phyloP scores from a whole-genome alignment of 257 asterid genomes.

The Jacaranda mimosifolia region DNA sequence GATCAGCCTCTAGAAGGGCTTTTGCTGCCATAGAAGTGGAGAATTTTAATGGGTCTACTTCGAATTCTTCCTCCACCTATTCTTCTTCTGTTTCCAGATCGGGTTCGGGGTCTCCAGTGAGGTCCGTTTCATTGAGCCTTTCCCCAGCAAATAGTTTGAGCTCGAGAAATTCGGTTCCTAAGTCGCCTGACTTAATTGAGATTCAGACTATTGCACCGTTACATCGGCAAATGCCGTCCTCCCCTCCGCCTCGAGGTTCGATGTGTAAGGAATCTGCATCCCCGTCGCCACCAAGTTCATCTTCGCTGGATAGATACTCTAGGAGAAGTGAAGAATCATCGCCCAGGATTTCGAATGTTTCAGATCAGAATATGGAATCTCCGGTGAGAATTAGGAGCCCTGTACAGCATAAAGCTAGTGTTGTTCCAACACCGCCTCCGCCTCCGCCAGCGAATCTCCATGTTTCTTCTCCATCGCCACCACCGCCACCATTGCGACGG shows the following conservation, averaged over 20 bases:
- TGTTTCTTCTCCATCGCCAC: slow-evolving; percentile 23
- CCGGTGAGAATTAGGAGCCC: slow-evolving; percentile 43
- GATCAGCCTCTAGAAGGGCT: slow-evolving; percentile 79
- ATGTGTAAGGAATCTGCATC: slow-evolving; percentile 42
- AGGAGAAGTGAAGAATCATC: slow-evolving; percentile 71
- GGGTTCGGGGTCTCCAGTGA: slow-evolving; percentile 77
- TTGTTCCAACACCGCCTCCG: slow-evolving; percentile 53
- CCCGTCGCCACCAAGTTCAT: slow-evolving; percentile 70
- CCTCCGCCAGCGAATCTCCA: slow-evolving; percentile 43
- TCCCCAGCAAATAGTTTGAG: slow-evolving; percentile 80
- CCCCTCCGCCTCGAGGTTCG: slow-evolving; percentile 40
- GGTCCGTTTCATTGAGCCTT: slow-evolving; percentile 79
- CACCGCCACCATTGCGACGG: slow-evolving; percentile 50
- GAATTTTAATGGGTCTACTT: slow-evolving; percentile 56
- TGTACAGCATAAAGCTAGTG: slow-evolving; percentile 30
- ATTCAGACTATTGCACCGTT: slow-evolving; percentile 56
- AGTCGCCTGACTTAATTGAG: slow-evolving; percentile 86
- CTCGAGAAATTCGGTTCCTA: slow-evolving; percentile 70
- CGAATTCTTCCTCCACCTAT: slow-evolving; percentile 69
- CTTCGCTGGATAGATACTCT: slow-evolving; percentile 69
- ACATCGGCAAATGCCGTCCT: slow-evolving; percentile 43
- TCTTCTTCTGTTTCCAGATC: slow-evolving; percentile 84
- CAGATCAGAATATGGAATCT: slow-evolving; percentile 53
- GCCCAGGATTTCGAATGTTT: slow-evolving; percentile 54
- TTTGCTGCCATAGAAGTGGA: slow-evolving; percentile 65